A percentile compares a stretch with the other conserved stretches of the same genome.
Conservation (phyloP, 331 rosid genomes). For the Saraca asoca region DNA sequence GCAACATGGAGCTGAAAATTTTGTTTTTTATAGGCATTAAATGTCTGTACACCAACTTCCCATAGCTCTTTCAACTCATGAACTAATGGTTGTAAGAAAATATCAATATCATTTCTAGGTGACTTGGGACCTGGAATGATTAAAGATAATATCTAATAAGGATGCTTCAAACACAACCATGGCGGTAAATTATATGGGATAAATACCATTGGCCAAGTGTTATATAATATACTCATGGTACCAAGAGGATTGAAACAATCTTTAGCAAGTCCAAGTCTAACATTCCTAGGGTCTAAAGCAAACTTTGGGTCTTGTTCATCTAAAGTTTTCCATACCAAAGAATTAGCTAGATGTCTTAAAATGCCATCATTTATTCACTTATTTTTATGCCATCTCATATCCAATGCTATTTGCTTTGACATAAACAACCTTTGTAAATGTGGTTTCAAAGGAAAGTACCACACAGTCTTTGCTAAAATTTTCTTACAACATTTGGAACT, state of each 20-base stretch:
- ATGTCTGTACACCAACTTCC: not conserved
- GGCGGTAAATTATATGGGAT: conserved; percentile 7
- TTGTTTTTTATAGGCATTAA: not conserved
- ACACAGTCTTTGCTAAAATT: too few relatives aligned
- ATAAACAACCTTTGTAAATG: too few relatives aligned
- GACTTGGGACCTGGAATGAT: not conserved
- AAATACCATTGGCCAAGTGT: not conserved
- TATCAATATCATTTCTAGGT: not conserved
- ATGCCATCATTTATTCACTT: too few relatives aligned
- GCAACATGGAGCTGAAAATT: not conserved
- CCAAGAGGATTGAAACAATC: conserved; percentile 6
- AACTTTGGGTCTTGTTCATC: not conserved
- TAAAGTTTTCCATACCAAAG: too few relatives aligned
- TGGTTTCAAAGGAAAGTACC: too few relatives aligned
- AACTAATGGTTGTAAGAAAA: not conserved
- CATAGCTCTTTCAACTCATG: not conserved
- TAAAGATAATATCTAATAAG: not conserved
- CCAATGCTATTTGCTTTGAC: too few relatives aligned
- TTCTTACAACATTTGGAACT: too few relatives aligned
- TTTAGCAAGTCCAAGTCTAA: conserved; percentile 4
- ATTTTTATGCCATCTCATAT: too few relatives aligned
- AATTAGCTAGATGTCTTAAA: too few relatives aligned
- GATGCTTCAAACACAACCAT: conserved; percentile 19
- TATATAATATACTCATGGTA: not conserved
- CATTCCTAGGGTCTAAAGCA: not conserved